Evolutionary conservation across 2,329 filamentous ascomycete genomes (phyloP).

Genomic region (Myotisia sp.): DNA sequence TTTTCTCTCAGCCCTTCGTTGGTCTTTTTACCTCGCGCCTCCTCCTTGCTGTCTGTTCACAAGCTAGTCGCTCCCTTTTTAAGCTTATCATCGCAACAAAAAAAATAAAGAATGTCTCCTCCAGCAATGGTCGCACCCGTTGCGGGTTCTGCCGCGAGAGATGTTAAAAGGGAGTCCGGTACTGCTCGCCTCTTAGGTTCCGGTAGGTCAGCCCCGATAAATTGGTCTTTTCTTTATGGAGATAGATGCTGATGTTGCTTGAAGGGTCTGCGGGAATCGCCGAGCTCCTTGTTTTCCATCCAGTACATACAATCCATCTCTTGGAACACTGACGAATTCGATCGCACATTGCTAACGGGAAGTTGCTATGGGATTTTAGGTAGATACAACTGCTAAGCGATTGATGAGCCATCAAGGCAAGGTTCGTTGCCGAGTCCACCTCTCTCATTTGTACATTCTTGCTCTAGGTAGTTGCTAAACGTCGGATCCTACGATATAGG

Average conservation of each 20-base stretch:
- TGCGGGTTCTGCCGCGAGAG: slow-evolving; percentile 39
- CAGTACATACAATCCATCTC: slow-evolving; percentile 39
- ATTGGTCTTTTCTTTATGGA: no score
- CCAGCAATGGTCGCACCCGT: slow-evolving; percentile 29
- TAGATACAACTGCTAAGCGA: slow-evolving; percentile 96
- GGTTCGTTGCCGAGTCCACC: slow-evolving; percentile 29
- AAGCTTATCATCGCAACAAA: no score
- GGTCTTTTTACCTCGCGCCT: no score
- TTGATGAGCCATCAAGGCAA: slow-evolving; percentile 95
- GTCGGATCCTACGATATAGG: slow-evolving; percentile 28
- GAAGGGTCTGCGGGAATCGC: slow-evolving; percentile 82
- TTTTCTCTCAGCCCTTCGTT: no score
- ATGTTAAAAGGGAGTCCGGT: slow-evolving; percentile 74
- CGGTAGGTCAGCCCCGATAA: slow-evolving; percentile 41
- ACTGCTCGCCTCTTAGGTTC: slow-evolving; percentile 79
- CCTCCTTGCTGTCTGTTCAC: no score
- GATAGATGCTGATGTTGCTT: slow-evolving; percentile 11
- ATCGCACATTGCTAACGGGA: neutral
- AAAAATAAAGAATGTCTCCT: slow-evolving; percentile 20
- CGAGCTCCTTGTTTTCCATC: slow-evolving; percentile 85
- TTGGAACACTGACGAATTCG: no score
- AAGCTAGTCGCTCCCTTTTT: no score
- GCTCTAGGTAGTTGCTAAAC: neutral
- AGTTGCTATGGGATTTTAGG: slow-evolving; percentile 43
- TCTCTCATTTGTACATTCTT: neutral